Evolutionary conservation across 176 grass and related monocot genomes (phyloP).

Genomic region (Phoenix dactylifera): DNA sequence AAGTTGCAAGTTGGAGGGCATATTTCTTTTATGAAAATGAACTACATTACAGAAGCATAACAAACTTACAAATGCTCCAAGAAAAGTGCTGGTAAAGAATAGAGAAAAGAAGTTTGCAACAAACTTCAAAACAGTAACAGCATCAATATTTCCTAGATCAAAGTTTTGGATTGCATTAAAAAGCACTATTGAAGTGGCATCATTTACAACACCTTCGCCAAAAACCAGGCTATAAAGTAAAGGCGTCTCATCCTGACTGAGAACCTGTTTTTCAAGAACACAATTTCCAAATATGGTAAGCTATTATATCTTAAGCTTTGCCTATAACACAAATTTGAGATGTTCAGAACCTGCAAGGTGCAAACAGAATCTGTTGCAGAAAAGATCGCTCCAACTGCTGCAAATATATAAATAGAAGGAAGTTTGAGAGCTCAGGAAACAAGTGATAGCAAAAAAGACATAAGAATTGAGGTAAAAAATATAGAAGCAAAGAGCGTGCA

Average conservation of each 20-base stretch:
- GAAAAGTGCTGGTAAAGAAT: slow-evolving; percentile 61
- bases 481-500: neutral
- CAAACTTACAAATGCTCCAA: slow-evolving; percentile 76
- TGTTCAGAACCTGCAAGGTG: slow-evolving; percentile 60
- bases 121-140: slow-evolving; percentile 37
- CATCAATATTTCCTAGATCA: slow-evolving; percentile 39
- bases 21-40: too few relatives aligned
- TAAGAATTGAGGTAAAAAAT: neutral
- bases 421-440: slow-evolving; percentile 2
- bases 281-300: neutral
- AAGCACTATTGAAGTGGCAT: slow-evolving; percentile 89
- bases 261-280: slow-evolving; percentile 34
- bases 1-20: too few relatives aligned
- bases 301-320: neutral
- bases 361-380: slow-evolving; percentile 93
- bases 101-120: slow-evolving; percentile 63
- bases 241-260: slow-evolving; percentile 87
- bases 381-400: slow-evolving; percentile 94
- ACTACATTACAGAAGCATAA: neutral
- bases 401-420: slow-evolving; percentile 21
- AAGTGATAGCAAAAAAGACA: neutral
- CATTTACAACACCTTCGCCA: slow-evolving; percentile 96
- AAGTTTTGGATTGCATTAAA: slow-evolving; percentile 90
- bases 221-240: slow-evolving; percentile 93
- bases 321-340: neutral